phyloP scores from a whole-genome alignment of 2,329 filamentous ascomycete genomes.

The Magnaporthiopsis incrustans region DNA sequence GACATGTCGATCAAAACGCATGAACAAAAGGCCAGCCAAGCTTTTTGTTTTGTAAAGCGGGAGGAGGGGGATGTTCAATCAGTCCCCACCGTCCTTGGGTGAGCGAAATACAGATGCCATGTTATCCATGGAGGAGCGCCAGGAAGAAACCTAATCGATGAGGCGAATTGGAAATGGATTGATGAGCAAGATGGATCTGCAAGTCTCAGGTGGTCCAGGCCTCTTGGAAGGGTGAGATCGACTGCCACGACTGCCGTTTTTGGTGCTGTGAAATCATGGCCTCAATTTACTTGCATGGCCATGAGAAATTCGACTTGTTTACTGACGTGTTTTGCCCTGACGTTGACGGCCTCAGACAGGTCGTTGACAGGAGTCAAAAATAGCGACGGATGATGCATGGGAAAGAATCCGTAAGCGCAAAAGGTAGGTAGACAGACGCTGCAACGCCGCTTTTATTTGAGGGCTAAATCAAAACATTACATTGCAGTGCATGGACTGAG shows the following conservation, averaged over 20 bases:
- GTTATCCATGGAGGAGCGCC: no score
- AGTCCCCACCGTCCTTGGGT: not conserved
- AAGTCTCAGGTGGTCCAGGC: not conserved
- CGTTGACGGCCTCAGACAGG: no score
- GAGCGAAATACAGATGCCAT: not conserved
- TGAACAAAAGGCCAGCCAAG: not conserved
- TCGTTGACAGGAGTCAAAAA: no score
- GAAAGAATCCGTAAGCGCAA: not conserved
- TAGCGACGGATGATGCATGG: no score
- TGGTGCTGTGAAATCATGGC: no score
- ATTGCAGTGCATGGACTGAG: constrained; percentile 2
- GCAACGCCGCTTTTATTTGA: not conserved
- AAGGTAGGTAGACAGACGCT: not conserved
- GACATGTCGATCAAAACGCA: not conserved
- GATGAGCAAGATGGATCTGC: not conserved
- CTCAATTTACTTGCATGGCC: no score
- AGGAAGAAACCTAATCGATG: not conserved
- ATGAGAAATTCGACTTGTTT: no score
- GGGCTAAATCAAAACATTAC: constrained; percentile 3
- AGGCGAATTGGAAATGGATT: not conserved
- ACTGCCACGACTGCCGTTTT: no score
- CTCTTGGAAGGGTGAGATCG: not conserved
- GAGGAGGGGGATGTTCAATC: not conserved
- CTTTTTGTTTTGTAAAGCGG: not conserved
- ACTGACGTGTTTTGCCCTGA: no score